These are phyloP conservation scores for Aulographum hederae DNA, from an alignment of 2,329 filamentous ascomycete species.

Conservation along the genomic window DNA sequence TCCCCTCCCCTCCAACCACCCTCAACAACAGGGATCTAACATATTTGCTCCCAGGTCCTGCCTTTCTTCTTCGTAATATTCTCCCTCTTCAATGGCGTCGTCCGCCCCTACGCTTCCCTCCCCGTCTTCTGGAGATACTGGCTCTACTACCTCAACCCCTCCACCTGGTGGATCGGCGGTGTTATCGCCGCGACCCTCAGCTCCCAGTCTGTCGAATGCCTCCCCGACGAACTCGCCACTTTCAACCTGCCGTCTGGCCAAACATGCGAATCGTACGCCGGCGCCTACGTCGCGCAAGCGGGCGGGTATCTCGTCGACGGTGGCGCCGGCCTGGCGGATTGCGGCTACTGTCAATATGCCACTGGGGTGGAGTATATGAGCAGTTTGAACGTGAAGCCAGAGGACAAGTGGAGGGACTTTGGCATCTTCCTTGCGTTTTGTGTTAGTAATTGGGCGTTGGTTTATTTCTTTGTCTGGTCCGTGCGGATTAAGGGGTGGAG, in stretches of 20 bases:
- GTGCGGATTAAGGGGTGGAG: constrained; percentile 52
- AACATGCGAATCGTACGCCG: constrained; percentile 48
- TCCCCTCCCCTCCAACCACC: constrained; percentile 1
- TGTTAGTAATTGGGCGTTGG: constrained; percentile 50
- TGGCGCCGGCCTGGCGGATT: constrained; percentile 34
- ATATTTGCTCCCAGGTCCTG: too few relatives aligned
- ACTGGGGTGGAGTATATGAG: constrained; percentile 48
- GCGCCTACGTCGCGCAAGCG: constrained; percentile 34
- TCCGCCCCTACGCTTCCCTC: constrained; percentile 46
- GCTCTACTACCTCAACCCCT: constrained; percentile 48
- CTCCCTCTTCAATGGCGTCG: constrained; percentile 59
- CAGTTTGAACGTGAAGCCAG: constrained; percentile 33
- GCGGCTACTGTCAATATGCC: constrained; percentile 52
- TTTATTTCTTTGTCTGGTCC: constrained; percentile 63
- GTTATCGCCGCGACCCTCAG: constrained; percentile 46
- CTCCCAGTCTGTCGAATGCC: constrained; percentile 25
- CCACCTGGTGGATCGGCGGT: constrained; percentile 55
- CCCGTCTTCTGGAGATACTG: constrained; percentile 58
- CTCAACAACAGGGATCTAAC: constrained; percentile 12
- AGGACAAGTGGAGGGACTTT: constrained; percentile 54
- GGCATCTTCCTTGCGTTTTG: constrained; percentile 57
- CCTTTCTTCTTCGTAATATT: constrained; percentile 74
- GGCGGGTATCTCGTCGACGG: constrained; percentile 48
- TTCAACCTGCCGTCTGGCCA: constrained; percentile 48
- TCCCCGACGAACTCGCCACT: constrained; percentile 36